Evolutionary conservation across 2,329 filamentous ascomycete genomes (phyloP), one percentile per base, ranked within the genome.

Genomic region (Monosporascus sp.): DNA sequence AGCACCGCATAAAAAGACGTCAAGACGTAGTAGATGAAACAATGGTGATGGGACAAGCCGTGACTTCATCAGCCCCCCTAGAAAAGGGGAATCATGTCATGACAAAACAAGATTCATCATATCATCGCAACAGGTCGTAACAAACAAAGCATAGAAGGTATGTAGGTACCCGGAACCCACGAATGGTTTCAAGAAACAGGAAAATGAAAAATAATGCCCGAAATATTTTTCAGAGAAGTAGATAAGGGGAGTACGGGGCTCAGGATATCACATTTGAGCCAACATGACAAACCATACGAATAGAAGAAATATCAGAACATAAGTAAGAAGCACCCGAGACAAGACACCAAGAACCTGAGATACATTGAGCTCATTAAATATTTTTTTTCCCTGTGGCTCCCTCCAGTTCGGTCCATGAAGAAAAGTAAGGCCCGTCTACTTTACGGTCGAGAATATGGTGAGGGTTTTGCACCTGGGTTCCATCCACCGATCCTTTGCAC

Each of bases 401-500:
- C 5, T 46, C 24, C 42, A 46, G 17, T 8, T 46, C 24, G 22
- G 25, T n/a, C 42, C 17, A 27, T 46, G 22, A 46, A 44, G 14
- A 44, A 31, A 46, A 46, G 17, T n/a, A 46, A 22, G 42, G 8
- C 42, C 42, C 20, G 22, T 31, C 17, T 27, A 27, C 24, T 42
- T 24, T 24, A 31, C 42, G 42, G 22, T 25, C 20, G 20, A 22
- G 22, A n/a, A 46, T 46, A 24, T 31, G 14, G 20, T 44, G 20
- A 15, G 17, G 20, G 42, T 27, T 25, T 17, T 2, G 42, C 1
- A 25, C 15, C 20, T 8, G 24, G 42, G n/a, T 22, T 24, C 42
- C 42, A 24, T 25, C 44, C 49, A 55, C 51, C 47, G 34, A 39
- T 50, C 44, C 41, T 46, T 48, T 50, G 25, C 42, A 48, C 36